Evolutionary conservation across 176 grass and related monocot species (phyloP).

Genomic region (Oryza glaberrima): DNA sequence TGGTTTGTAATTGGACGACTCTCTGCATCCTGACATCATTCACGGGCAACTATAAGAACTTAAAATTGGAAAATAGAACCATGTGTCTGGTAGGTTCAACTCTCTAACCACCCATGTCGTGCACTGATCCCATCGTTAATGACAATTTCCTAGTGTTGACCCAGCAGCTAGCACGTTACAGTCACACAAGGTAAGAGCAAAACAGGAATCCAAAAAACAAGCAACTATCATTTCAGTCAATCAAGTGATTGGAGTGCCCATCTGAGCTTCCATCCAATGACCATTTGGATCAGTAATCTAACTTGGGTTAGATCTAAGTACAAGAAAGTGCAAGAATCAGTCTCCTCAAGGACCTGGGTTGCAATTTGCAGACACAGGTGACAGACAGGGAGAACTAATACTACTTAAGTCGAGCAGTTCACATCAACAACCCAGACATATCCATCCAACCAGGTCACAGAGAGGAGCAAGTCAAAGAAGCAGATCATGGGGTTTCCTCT

Average conservation of each 20-base stretch:
- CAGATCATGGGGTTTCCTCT: background rate
- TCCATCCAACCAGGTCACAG: background rate
- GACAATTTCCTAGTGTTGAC: slow-evolving; percentile 24
- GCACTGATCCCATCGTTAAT: background rate
- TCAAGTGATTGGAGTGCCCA: slow-evolving; percentile 1
- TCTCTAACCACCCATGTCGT: background rate
- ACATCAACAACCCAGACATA: slow-evolving; percentile 16
- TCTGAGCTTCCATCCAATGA: background rate
- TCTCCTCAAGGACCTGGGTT: background rate
- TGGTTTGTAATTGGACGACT: background rate
- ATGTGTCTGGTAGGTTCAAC: slow-evolving; percentile 31
- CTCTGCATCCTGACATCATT: slow-evolving; percentile 19
- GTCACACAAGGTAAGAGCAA: background rate
- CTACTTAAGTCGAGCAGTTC: background rate
- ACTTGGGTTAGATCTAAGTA: slow-evolving; percentile 14
- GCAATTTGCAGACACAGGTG: slow-evolving; percentile 15
- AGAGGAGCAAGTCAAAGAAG: slow-evolving; percentile 14
- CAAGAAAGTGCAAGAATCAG: slow-evolving; percentile 37
- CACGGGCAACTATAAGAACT: background rate
- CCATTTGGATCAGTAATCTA: background rate
- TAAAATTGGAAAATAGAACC: slow-evolving; percentile 23
- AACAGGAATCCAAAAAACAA: background rate
- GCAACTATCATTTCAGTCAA: background rate
- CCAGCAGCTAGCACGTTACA: slow-evolving; percentile 24
- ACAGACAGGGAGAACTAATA: background rate